These are phyloP conservation scores for Scutellaria baicalensis DNA, from an alignment of 257 asterid species.

Conservation along the genomic window DNA sequence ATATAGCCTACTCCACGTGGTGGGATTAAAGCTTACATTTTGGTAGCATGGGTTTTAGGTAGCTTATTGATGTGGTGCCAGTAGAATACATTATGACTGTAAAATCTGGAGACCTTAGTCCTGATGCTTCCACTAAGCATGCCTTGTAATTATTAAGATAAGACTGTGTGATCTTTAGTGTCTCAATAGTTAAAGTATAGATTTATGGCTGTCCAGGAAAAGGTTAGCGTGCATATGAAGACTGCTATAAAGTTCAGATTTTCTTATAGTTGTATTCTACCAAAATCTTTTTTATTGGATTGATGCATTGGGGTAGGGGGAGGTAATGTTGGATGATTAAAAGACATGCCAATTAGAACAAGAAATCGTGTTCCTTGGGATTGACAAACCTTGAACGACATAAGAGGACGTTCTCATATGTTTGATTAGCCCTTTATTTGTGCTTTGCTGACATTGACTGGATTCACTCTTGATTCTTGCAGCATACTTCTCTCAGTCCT, in stretches of 20 bases:
- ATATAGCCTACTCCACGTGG: too few species aligned
- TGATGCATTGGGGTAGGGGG: neutral
- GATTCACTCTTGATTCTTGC: conserved; percentile 18
- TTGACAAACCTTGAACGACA: too few species aligned
- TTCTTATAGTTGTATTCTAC: too few species aligned
- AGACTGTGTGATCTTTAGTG: neutral
- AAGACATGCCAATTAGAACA: too few species aligned
- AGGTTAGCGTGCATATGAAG: too few species aligned
- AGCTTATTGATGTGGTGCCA: neutral
- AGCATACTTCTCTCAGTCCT: conserved; percentile 91
- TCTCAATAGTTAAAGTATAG: neutral
- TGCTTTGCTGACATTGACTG: neutral
- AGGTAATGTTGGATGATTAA: too few species aligned
- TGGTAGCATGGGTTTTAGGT: neutral
- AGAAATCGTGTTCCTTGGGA: too few species aligned
- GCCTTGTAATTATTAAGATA: neutral
- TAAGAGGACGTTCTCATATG: neutral
- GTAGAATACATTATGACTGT: neutral
- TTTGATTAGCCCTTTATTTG: neutral
- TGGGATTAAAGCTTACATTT: too few species aligned
- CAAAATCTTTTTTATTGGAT: too few species aligned
- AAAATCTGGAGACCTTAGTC: neutral
- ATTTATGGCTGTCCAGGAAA: too few species aligned
- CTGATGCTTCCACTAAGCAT: neutral
- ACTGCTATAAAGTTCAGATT: too few species aligned